Conservation (phyloP, 805 yeast genomes). For the Brettanomyces anomalus region DNA sequence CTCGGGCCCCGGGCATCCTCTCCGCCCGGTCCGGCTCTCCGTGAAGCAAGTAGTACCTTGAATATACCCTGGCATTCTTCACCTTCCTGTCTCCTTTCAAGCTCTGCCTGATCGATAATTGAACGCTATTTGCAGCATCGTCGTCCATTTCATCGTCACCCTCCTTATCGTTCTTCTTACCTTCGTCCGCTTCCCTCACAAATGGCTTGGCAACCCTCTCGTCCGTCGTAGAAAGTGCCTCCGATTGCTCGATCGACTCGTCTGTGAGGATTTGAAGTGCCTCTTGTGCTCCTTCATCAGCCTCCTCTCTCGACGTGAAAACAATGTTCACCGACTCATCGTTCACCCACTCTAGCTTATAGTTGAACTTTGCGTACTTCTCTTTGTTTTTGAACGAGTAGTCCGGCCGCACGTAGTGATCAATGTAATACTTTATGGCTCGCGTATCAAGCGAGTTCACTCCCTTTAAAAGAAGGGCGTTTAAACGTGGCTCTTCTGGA, state of each 20-base stretch:
- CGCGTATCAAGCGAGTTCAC: constrained; percentile 56
- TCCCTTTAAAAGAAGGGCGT: constrained; percentile 44
- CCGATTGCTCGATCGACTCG: constrained; percentile 2
- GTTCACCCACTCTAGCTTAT: constrained; percentile 56
- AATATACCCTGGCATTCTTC: constrained; percentile 45
- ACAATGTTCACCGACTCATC: constrained; percentile 51
- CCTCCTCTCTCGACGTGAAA: constrained; percentile 22
- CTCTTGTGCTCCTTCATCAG: constrained; percentile 17
- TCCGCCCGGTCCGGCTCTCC: constrained; percentile 54
- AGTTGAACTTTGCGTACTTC: constrained; percentile 22
- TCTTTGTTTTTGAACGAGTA: constrained; percentile 21
- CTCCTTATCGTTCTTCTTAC: not conserved
- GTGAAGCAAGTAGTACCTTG: constrained; percentile 57
- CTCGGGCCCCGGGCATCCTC: constrained; percentile 16
- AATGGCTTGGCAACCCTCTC: constrained; percentile 1
- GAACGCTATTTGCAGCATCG: constrained; percentile 6
- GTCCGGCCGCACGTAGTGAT: constrained; percentile 31
- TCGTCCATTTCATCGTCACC: not conserved
- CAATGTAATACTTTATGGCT: constrained; percentile 49
- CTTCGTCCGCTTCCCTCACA: not conserved
- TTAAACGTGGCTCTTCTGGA: constrained; percentile 29
- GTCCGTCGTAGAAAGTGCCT: constrained; percentile 2
- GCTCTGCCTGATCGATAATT: constrained; percentile 40
- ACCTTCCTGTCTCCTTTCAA: constrained; percentile 47
- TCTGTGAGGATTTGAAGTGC: constrained; percentile 13